Conservation (phyloP, 768 basidiomycete species). For the Pleurotus salmoneostramineus region DNA sequence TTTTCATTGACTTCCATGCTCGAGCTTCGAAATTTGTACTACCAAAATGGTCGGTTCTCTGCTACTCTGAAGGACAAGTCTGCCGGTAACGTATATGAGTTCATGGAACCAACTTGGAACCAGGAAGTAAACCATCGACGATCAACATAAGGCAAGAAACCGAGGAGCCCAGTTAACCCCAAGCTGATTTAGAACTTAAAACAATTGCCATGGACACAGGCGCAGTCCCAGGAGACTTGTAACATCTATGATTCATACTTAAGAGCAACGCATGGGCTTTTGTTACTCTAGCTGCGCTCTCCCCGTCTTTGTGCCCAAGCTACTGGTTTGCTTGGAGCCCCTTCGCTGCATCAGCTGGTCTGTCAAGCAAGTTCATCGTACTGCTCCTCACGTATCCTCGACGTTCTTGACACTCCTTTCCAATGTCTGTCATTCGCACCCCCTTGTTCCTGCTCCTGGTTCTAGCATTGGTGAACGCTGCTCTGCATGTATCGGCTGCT, state of each 20-base stretch:
- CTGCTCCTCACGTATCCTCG: neutral
- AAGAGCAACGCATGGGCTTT: neutral
- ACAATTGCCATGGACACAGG: slow-evolving; percentile 2
- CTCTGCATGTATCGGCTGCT: neutral
- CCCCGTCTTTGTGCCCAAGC: slow-evolving; percentile 1
- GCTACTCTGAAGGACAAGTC: too few relatives aligned
- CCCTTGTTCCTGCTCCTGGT: slow-evolving; percentile 2
- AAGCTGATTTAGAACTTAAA: neutral
- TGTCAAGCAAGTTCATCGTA: neutral
- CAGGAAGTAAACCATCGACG: neutral
- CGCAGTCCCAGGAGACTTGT: slow-evolving; percentile 1
- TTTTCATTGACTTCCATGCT: too few relatives aligned
- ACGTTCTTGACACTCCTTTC: neutral
- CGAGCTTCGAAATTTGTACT: too few relatives aligned
- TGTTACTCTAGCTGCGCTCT: slow-evolving; percentile 6
- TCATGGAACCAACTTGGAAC: neutral
- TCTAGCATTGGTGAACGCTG: neutral
- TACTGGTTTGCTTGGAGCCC: slow-evolving; percentile 8
- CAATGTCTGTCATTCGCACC: slow-evolving; percentile 2
- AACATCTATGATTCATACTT: neutral
- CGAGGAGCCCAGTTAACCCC: neutral
- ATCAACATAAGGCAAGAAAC: too few relatives aligned
- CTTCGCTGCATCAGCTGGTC: slow-evolving; percentile 8
- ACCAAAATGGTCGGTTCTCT: too few relatives aligned
- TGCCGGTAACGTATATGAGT: too few relatives aligned